Conservation (phyloP, 352 stramenopile species). For the Blastocystis hominis region DNA sequence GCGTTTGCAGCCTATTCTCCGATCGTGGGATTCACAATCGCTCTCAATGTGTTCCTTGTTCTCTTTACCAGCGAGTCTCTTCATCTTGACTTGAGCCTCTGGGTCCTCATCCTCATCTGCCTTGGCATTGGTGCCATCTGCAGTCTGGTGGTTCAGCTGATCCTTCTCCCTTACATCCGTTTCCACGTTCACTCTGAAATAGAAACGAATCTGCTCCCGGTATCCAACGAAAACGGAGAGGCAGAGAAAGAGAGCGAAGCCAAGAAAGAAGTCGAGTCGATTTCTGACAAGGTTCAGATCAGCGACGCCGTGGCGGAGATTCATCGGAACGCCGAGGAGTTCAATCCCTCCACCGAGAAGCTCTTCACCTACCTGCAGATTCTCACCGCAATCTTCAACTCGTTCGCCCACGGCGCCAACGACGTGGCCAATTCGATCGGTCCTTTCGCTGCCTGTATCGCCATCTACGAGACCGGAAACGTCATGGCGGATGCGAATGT, state of each 20-base stretch:
- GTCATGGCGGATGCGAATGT: conserved; percentile 52
- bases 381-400: conserved; percentile 64
- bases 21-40: conserved; percentile 62
- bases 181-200: neutral
- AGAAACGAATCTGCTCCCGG: neutral
- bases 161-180: neutral
- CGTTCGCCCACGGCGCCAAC: conserved; percentile 65
- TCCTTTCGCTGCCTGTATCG: conserved; percentile 61
- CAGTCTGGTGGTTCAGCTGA: neutral
- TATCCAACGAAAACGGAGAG: neutral
- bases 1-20: conserved; percentile 59
- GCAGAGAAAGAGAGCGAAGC: conserved; percentile 9
- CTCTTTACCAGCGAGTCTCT: conserved; percentile 26
- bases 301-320: conserved; percentile 58
- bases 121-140: neutral
- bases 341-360: conserved; percentile 63
- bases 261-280: conserved; percentile 42
- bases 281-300: neutral
- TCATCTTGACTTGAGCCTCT: neutral
- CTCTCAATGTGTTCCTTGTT: conserved; percentile 16
- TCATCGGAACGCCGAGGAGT: conserved; percentile 61
- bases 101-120: neutral
- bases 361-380: conserved; percentile 66
- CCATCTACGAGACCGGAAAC: conserved; percentile 29
- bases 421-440: conserved; percentile 66